A percentile compares a stretch with the other conserved stretches of the same genome.
These are phyloP conservation scores for Pseudocercospora musae DNA, from an alignment of 2,329 filamentous ascomycete genomes.

Conservation along the genomic window DNA sequence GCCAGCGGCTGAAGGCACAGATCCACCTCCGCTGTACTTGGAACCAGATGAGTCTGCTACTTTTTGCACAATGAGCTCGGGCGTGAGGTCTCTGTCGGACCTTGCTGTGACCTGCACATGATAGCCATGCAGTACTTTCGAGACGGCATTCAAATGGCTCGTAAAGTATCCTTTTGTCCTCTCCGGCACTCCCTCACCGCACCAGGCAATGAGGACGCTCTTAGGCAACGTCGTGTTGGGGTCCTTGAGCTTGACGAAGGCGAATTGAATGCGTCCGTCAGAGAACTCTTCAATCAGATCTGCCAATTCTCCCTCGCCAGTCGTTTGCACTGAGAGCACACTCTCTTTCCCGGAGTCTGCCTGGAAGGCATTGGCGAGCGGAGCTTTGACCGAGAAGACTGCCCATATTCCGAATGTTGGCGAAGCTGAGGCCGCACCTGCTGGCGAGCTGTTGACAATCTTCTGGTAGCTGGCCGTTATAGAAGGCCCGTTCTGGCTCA, in stretches of 20 bases:
- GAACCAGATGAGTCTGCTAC: constrained; percentile 91
- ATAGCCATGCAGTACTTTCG: constrained; percentile 91
- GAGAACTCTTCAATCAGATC: constrained; percentile 95
- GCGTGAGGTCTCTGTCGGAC: constrained; percentile 82
- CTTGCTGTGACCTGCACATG: constrained; percentile 97
- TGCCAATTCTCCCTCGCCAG: constrained; percentile 85
- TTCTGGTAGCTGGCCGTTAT: constrained; percentile 61
- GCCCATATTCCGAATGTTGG: constrained; percentile 90
- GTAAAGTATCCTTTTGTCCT: constrained; percentile 98
- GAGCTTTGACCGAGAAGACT: constrained; percentile 87
- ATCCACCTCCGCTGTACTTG: constrained; percentile 76
- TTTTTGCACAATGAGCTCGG: constrained; percentile 86
- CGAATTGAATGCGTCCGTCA: constrained; percentile 94
- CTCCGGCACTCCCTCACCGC: constrained; percentile 96
- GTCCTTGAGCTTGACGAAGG: constrained; percentile 94
- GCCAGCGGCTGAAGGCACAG: constrained; percentile 38
- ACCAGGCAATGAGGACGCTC: constrained; percentile 91
- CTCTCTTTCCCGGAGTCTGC: constrained; percentile 84
- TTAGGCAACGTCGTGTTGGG: constrained; percentile 88
- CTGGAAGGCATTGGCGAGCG: constrained; percentile 89
- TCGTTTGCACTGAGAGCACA: constrained; percentile 88
- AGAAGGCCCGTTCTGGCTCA: constrained; percentile 52
- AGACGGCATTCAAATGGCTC: constrained; percentile 83
- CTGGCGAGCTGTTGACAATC: constrained; percentile 60
- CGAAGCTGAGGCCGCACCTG: constrained; percentile 60